A percentile compares a stretch with the other conserved stretches of the same genome.
Conservation (phyloP, 164 flowering plant species). For the Tetrastigma voinierianum region DNA sequence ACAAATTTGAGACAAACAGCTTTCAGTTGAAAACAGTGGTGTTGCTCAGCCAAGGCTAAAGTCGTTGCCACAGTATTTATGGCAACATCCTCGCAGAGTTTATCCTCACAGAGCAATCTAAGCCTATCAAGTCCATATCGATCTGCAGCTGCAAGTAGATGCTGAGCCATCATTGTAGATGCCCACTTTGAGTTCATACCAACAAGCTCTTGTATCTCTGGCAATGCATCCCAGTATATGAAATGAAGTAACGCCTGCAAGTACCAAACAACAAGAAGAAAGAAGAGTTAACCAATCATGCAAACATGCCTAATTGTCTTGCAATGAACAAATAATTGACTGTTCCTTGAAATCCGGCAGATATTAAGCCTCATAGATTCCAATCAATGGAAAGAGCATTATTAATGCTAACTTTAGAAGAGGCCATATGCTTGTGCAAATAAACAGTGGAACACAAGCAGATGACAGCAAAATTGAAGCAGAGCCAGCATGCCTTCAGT, state of each 20-base stretch:
- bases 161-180: constrained; percentile 86
- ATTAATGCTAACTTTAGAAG: background rate
- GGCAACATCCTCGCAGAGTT: constrained; percentile 77
- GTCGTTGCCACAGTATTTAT: constrained; percentile 95
- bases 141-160: constrained; percentile 97
- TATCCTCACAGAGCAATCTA: constrained; percentile 79
- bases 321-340: too few relatives aligned
- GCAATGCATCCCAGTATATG: constrained; percentile 83
- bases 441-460: constrained; percentile 1
- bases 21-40: constrained; percentile 85
- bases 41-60: constrained; percentile 97
- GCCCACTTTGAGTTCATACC: constrained; percentile 78
- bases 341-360: too few relatives aligned
- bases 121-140: constrained; percentile 89
- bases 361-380: background rate
- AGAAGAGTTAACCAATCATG: background rate
- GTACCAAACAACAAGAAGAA: background rate
- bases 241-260: constrained; percentile 86
- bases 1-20: constrained; percentile 81
- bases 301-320: background rate
- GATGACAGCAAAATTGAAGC: constrained; percentile 5
- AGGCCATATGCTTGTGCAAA: background rate
- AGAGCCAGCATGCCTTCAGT: constrained; percentile 1
- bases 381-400: background rate
- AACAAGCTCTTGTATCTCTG: constrained; percentile 78